Base-by-base conservation (phyloP, 192 early-diverging fungal species). In the Linnemannia zychae region DNA sequence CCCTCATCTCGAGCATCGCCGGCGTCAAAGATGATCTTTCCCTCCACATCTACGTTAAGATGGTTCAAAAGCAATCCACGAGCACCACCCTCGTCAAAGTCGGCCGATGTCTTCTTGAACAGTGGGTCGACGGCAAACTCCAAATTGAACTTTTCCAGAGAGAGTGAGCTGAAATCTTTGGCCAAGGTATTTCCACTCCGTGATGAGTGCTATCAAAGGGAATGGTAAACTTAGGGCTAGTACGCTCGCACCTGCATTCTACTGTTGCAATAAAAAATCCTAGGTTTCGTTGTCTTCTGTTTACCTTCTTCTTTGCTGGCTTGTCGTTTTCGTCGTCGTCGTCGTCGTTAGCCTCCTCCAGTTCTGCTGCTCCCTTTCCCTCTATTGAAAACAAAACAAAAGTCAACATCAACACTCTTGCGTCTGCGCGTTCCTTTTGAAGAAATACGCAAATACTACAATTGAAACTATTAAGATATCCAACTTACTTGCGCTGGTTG, bases 1-100 rank as follows among this genome's bases (percentile, higher is more conserved):
- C 79, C 88, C n/a, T 84, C 89, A 11, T 89, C 88, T 22, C 86
- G 86, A 9, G 95, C 94, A 89, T 98, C 97, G 50, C 95, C 91
- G 31, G 97, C 94, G 83, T 99, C 98, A 90, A 99, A 99, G 24
- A 99, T 95, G 71, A 99, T 96, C 77, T 94, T 96, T n/a, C 96
- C 94, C 18, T 95, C 91, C 12, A 80, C 84, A 67, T 97, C 93
- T 50, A 99, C 90, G 44, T 90, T 90, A 50, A 99, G 84, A 75
- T 97, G 96, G 84, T 97, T 98, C 52, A 99, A 87, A 48, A 99
- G 88, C 48, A 99, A 88, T 7, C 97, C 97, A 40, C 95, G 93
- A 24, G 97, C 97, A 9, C 97, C 97, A 37, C 98, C 97, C 88
- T 99, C 97, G 86, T 99, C 98, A 89, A 99, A 99, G 84, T 98